Evolutionary conservation across 306 rosid species (phyloP).

Genomic region (Vigna trinervia): DNA sequence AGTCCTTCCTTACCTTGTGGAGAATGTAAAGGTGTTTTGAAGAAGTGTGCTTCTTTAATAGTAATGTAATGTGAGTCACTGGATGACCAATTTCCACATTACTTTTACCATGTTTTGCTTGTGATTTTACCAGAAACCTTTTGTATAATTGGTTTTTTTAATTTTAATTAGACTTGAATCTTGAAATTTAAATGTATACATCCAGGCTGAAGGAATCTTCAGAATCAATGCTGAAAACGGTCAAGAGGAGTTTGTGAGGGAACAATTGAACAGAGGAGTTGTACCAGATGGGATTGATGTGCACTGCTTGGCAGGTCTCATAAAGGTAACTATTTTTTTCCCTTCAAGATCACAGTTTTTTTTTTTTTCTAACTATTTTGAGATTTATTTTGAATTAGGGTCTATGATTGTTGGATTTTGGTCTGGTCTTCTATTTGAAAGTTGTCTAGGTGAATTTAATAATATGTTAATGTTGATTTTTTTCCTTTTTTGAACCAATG

Average conservation of each 20-base stretch:
- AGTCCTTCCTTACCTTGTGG: conserved; percentile 17
- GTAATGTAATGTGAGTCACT: not conserved
- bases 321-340: conserved; percentile 64
- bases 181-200: conserved; percentile 43
- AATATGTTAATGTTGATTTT: conserved; percentile 30
- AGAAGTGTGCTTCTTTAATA: conserved; percentile 14
- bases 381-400: conserved; percentile 25
- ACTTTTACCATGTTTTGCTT: not conserved
- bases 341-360: no score
- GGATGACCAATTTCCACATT: conserved; percentile 6
- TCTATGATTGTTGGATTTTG: conserved; percentile 30
- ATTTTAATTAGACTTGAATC: conserved; percentile 39
- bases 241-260: conserved; percentile 94
- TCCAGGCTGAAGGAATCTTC: conserved; percentile 98
- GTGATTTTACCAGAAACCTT: conserved; percentile 23
- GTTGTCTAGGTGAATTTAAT: conserved; percentile 26
- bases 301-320: conserved; percentile 96
- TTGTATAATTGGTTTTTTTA: conserved; percentile 38
- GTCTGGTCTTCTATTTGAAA: conserved; percentile 30
- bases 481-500: conserved; percentile 33
- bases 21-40: conserved; percentile 21
- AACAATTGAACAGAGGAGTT: conserved; percentile 84
- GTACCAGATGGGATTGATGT: conserved; percentile 82
- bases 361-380: not conserved
- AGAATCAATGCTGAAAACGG: conserved; percentile 91